Conservation (phyloP, 164 flowering plant genomes). For the Annona squamosa region DNA sequence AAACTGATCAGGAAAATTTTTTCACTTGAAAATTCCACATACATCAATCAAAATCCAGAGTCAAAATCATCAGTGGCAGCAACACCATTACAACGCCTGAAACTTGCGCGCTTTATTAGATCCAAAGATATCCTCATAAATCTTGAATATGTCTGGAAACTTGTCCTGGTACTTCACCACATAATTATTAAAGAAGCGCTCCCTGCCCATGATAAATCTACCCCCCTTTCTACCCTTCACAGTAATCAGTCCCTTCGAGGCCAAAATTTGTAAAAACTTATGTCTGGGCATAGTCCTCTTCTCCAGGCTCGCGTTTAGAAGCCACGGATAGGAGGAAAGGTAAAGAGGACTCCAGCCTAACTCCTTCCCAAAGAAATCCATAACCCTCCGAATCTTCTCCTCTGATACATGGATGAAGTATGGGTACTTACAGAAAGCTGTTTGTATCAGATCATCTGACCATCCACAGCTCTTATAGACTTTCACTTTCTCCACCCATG, state of each 20-base stretch:
- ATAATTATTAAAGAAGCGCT: constrained; percentile 6
- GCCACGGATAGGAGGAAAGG: neutral
- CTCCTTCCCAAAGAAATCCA: constrained; percentile 17
- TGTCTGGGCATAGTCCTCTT: constrained; percentile 18
- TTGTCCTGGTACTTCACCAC: neutral
- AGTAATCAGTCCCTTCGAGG: constrained; percentile 7
- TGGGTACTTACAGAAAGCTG: constrained; percentile 13
- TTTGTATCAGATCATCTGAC: constrained; percentile 16
- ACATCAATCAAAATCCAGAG: too few relatives aligned
- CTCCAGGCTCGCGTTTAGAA: constrained; percentile 8
- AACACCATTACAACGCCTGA: neutral
- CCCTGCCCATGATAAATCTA: neutral
- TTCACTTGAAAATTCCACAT: too few relatives aligned
- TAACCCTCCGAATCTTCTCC: constrained; percentile 12
- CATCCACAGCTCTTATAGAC: constrained; percentile 21
- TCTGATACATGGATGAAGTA: constrained; percentile 10
- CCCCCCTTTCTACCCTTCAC: neutral
- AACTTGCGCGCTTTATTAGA: neutral
- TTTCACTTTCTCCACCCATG: constrained; percentile 12
- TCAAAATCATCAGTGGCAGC: too few relatives aligned
- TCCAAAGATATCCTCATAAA: neutral
- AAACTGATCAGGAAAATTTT: too few relatives aligned
- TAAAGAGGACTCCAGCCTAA: constrained; percentile 6
- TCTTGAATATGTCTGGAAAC: constrained; percentile 2
- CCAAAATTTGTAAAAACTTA: neutral